Evolutionary conservation across 257 asterid genomes (phyloP), one percentile per base, ranked within the genome.

Genomic region (Galeopsis tetrahit): DNA sequence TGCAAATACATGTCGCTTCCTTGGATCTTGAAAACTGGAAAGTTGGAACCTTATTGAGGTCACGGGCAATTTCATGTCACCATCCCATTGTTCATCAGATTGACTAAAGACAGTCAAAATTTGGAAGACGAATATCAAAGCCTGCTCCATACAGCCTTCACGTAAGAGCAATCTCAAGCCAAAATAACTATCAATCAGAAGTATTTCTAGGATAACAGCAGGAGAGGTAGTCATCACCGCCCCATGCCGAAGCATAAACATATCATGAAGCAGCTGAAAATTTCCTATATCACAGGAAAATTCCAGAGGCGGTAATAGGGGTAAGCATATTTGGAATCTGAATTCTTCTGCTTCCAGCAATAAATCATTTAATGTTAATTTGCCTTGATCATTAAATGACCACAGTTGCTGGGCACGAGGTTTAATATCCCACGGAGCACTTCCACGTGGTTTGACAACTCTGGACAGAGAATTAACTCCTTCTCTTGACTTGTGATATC

Each of bases 81-180:
- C 78, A 46, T 77, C 84, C 84, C 74, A 71, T 35, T 79, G 84
- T 66, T 80, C 90, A 64, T 77, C 79, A 59, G 84, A 82, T 71
- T 82, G 84, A 86, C 77, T 70, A 72, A 92, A 90, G 64, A 81
- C 87, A 43, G 79, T 75, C 80, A 90, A 84, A 73, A 92, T 84
- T 61, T 77, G 70, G 79, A 90, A 83, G 77, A 92, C 76, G 68
- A 88, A 81, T 75, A 84, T 78, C 70, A 92, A 72, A 68, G 94
- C 96, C 70, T 81, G 88, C 78, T 82, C 82, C 85, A 95, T 75
- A 86, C 86, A 80, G 53, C 98, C 93, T 76, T 90, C 98, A 68
- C 82, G 84, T 74, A 82, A 77, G 63, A 90, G 81, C 75, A 79
- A 81, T 78, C 89, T 90, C 89, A 92, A 81, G 75, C 99, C 99